phyloP scores from a whole-genome alignment of 2,329 filamentous ascomycete genomes.

The Aspergillus uvarum region DNA sequence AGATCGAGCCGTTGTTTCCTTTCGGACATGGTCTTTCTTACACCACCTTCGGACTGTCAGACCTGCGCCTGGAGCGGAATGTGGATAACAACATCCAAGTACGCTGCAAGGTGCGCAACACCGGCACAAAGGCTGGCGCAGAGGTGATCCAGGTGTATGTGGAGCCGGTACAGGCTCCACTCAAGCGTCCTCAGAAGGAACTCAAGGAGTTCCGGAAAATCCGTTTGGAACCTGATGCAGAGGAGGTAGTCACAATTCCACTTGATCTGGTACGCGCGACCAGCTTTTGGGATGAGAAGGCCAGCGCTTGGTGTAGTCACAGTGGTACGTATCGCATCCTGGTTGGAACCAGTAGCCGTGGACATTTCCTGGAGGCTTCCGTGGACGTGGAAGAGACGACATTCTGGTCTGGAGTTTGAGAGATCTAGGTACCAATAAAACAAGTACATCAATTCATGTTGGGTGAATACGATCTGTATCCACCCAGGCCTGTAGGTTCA shows the following conservation, averaged over 20 bases:
- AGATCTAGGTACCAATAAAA: not conserved
- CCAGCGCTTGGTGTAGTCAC: slow-evolving; percentile 2
- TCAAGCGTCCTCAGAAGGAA: slow-evolving; percentile 46
- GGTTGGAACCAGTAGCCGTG: slow-evolving; percentile 4
- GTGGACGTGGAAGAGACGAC: not conserved
- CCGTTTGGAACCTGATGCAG: slow-evolving; percentile 57
- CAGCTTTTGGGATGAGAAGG: slow-evolving; percentile 10
- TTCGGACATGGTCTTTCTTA: slow-evolving; percentile 79
- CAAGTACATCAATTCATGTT: not conserved
- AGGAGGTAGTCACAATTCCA: slow-evolving; percentile 43
- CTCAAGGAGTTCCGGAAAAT: slow-evolving; percentile 64
- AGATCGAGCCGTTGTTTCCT: slow-evolving; percentile 64
- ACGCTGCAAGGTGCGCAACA: slow-evolving; percentile 38
- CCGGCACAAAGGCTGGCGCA: slow-evolving; percentile 49
- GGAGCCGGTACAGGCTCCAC: slow-evolving; percentile 8
- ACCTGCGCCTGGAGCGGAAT: slow-evolving; percentile 29
- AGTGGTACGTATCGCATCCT: not conserved
- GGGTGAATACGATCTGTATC: not conserved
- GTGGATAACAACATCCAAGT: slow-evolving; percentile 14
- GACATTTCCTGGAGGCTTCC: not conserved
- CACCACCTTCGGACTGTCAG: slow-evolving; percentile 61
- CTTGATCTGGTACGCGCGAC: slow-evolving; percentile 3
- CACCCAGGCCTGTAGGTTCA: slow-evolving; percentile 12
- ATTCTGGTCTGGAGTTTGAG: slow-evolving; percentile 2
- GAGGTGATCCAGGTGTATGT: slow-evolving; percentile 55